Base-by-base conservation (phyloP, 371 early-diverging fungal genomes). In the Mortierella sp. region DNA sequence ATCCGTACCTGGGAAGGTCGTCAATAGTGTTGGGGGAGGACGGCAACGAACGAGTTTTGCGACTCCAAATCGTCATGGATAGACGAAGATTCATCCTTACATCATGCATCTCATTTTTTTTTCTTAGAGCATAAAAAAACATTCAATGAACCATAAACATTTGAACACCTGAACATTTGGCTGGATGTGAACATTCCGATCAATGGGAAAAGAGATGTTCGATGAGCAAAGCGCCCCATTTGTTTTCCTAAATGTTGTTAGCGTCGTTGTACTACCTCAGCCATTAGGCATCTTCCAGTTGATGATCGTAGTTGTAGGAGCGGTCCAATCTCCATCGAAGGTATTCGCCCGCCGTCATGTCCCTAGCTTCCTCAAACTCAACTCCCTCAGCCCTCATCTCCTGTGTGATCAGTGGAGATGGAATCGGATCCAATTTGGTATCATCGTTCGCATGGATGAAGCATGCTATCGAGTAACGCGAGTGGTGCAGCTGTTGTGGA, bases 381-480 rank as follows among this genome's bases (percentile, higher is more conserved):
- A 74, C 65, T 13, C 53, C 78, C 23, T 76, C 71, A 2, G 54
- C 62, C 18, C 66, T 61, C 71, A 66, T 70, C 62, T 66, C 67
- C 34, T 76, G 61, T 2, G 78, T 62, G 30, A 70, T 66, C 46
- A 76, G 19, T 0, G 66, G 70, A 2, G 70, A 53, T 16, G 86
- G 86, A 38, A 83, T 83, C 28, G 86, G 83, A 0, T 71, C 61
- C 53, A 88, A 66, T 16, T 71, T 80, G 0, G 79, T 76, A 19
- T 30, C 56, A 26, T 84, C 83, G 38, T 78, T 80, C 21, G 89
- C 82, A 52, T 88, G 89, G 21, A 87, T 83, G 72, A 91, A 93
- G 67, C 83, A 90, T 1, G 92, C 90, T 50, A 93, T 88, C 14
- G 90, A 89, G 49, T 91, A 91, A 18, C 93, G 85, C 47, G 87